Evolutionary conservation across 768 basidiomycete species (phyloP).

Genomic region (Mycena vulgaris): DNA sequence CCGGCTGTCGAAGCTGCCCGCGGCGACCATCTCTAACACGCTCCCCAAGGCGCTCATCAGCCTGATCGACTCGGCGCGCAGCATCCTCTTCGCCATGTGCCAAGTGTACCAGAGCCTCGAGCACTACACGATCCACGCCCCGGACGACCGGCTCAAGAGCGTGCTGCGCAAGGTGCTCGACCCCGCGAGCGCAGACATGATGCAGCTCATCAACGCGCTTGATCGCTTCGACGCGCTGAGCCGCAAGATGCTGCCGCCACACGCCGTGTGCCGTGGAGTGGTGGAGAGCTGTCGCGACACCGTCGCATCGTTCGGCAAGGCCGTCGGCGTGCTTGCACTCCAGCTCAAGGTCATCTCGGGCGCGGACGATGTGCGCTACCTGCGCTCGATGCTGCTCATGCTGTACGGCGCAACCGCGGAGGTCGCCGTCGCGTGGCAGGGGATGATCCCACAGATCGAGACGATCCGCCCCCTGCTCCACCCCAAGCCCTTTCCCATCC

Average conservation of each 20-base stretch:
- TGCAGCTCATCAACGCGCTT: conserved; percentile 87
- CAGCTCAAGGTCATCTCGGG: conserved; percentile 85
- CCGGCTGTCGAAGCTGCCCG: conserved; percentile 85
- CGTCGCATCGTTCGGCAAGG: conserved; percentile 88
- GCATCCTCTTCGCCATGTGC: conserved; percentile 91
- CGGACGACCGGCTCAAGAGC: conserved; percentile 86
- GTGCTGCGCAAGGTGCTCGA: conserved; percentile 89
- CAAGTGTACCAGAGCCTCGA: conserved; percentile 93
- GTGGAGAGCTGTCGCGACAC: conserved; percentile 89
- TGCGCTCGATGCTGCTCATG: conserved; percentile 88
- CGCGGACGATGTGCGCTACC: conserved; percentile 88
- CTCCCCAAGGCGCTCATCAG: conserved; percentile 79
- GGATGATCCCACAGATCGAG: conserved; percentile 79
- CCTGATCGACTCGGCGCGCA: conserved; percentile 91
- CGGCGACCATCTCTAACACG: conserved; percentile 70
- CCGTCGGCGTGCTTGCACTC: conserved; percentile 84
- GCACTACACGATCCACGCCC: conserved; percentile 87
- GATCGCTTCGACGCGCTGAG: conserved; percentile 93
- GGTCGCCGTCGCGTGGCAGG: conserved; percentile 88
- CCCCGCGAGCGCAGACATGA: conserved; percentile 86
- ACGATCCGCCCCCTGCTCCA: conserved; percentile 76
- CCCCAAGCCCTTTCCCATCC: conserved; percentile 44
- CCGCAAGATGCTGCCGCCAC: conserved; percentile 76
- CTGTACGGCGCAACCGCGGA: conserved; percentile 93
- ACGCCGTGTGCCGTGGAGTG: conserved; percentile 80